Evolutionary conservation across 768 basidiomycete genomes (phyloP).

Genomic region (Gymnopilus dilepis): DNA sequence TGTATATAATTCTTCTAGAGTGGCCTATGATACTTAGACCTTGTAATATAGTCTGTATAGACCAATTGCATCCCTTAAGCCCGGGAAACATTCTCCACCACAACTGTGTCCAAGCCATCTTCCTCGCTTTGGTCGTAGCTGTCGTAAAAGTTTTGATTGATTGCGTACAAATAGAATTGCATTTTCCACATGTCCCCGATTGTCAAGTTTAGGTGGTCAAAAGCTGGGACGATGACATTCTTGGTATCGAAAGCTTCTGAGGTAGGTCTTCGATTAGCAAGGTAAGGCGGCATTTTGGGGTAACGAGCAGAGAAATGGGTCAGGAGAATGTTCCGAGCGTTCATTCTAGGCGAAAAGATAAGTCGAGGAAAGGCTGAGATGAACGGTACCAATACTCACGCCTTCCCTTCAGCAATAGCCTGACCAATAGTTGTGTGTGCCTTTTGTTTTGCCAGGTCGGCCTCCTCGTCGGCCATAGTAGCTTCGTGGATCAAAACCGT

Average conservation of each 20-base stretch:
- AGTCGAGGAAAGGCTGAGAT: background rate
- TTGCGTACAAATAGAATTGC: conserved; percentile 71
- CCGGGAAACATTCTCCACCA: conserved; percentile 10
- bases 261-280: conserved; percentile 26
- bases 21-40: background rate
- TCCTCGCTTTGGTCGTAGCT: conserved; percentile 54
- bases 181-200: conserved; percentile 89
- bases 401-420: conserved; percentile 77
- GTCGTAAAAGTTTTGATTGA: conserved; percentile 67
- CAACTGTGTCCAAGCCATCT: background rate
- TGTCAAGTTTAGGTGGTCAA: conserved; percentile 76
- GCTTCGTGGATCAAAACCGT: conserved; percentile 95
- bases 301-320: conserved; percentile 97
- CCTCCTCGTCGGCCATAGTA: conserved; percentile 87
- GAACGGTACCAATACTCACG: conserved; percentile 48
- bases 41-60: background rate
- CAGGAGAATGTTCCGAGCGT: conserved; percentile 81
- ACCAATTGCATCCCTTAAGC: conserved; percentile 3
- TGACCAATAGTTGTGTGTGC: conserved; percentile 92
- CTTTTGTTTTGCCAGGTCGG: conserved; percentile 72
- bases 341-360: conserved; percentile 62
- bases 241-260: conserved; percentile 27
- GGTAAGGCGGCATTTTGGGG: conserved; percentile 78
- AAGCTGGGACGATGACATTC: conserved; percentile 73
- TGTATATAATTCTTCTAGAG: conserved; percentile 10